These are phyloP conservation scores for Hydrangea macrophylla DNA, from an alignment of 148 eudicot species.

Conservation along the genomic window DNA sequence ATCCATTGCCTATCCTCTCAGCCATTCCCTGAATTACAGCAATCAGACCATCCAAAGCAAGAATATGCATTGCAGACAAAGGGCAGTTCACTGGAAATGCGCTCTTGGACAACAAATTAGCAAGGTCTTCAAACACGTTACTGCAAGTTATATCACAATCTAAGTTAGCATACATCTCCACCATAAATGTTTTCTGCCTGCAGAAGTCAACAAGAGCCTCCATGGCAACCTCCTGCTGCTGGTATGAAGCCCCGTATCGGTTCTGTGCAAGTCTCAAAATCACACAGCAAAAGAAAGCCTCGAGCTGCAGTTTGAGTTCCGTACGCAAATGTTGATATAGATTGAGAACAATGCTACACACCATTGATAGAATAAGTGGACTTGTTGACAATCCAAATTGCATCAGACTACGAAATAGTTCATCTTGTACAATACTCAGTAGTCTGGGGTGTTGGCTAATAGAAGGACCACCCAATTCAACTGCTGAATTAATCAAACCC, in stretches of 20 bases:
- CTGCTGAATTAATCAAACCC: slow-evolving; percentile 80
- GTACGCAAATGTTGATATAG: slow-evolving; percentile 70
- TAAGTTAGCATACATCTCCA: slow-evolving; percentile 86
- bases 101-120: slow-evolving; percentile 83
- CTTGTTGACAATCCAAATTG: slow-evolving; percentile 86
- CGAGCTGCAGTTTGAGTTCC: slow-evolving; percentile 78
- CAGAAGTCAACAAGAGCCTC: slow-evolving; percentile 97
- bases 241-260: slow-evolving; percentile 85
- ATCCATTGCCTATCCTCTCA: slow-evolving; percentile 69
- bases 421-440: slow-evolving; percentile 73
- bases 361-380: slow-evolving; percentile 86
- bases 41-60: slow-evolving; percentile 89
- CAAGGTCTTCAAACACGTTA: slow-evolving; percentile 88
- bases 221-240: slow-evolving; percentile 97
- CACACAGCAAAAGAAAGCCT: slow-evolving; percentile 87
- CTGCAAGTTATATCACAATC: slow-evolving; percentile 93
- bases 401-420: slow-evolving; percentile 79
- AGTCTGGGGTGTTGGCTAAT: slow-evolving; percentile 68
- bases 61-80: slow-evolving; percentile 77
- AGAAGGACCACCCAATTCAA: slow-evolving; percentile 81
- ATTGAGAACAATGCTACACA: slow-evolving; percentile 87
- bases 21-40: slow-evolving; percentile 94
- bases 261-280: slow-evolving; percentile 78
- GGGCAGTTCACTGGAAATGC: slow-evolving; percentile 94
- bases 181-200: slow-evolving; percentile 77